These are phyloP conservation scores for Ustilago esculenta DNA, from an alignment of 1,284 basidiomycete genomes.

Conservation along the genomic window DNA sequence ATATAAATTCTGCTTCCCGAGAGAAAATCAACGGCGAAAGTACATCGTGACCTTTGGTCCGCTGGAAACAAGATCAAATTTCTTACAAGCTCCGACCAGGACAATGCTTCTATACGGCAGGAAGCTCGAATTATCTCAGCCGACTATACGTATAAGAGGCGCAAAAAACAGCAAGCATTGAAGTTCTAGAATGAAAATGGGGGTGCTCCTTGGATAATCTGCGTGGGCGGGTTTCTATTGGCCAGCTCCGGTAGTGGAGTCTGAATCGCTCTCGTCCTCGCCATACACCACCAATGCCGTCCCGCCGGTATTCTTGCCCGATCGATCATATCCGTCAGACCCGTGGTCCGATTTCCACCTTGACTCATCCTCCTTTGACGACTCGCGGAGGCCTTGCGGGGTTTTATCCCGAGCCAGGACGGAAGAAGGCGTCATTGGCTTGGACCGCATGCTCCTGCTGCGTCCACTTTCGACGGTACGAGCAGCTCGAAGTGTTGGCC, in stretches of 20 bases:
- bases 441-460: conserved; percentile 16
- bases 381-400: conserved; percentile 19
- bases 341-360: background rate
- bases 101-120: no score
- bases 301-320: conserved; percentile 19
- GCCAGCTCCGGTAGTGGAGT: conserved; percentile 40
- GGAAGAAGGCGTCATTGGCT: conserved; percentile 41
- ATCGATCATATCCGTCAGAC: conserved; percentile 11
- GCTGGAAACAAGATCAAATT: no score
- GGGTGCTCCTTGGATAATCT: no score
- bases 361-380: conserved; percentile 1
- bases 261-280: conserved; percentile 56
- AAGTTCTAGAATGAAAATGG: no score
- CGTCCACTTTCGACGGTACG: conserved; percentile 10
- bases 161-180: no score
- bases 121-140: no score
- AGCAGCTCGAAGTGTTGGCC: conserved; percentile 7
- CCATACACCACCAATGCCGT: conserved; percentile 64
- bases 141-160: no score
- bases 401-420: conserved; percentile 34
- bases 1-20: no score
- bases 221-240: conserved; percentile 12
- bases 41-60: no score
- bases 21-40: no score
- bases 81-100: no score